These are phyloP conservation scores for Acephala macrosclerotiorum DNA, from an alignment of 2,329 filamentous ascomycete species.

Conservation along the genomic window DNA sequence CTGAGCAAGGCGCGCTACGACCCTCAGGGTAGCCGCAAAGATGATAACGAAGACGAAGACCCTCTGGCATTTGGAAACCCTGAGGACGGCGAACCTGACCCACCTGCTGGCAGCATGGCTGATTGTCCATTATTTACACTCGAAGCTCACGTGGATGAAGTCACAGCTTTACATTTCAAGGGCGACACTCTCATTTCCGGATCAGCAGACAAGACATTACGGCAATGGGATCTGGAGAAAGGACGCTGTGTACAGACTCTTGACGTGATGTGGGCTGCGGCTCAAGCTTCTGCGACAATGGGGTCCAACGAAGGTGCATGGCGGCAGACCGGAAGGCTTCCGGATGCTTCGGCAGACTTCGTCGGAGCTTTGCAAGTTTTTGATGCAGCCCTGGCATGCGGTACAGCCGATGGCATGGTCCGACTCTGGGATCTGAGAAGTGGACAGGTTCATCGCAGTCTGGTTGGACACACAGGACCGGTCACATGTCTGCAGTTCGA, in stretches of 20 bases:
- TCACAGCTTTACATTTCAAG: slow-evolving; percentile 91
- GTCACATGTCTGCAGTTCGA: slow-evolving; percentile 97
- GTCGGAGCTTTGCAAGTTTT: slow-evolving; percentile 96
- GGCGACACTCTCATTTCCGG: slow-evolving; percentile 92
- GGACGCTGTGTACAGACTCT: slow-evolving; percentile 97
- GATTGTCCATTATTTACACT: slow-evolving; percentile 91
- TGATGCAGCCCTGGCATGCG: slow-evolving; percentile 92
- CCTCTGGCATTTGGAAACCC: slow-evolving; percentile 77
- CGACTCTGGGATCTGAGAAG: slow-evolving; percentile 95
- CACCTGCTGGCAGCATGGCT: slow-evolving; percentile 80
- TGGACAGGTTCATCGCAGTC: slow-evolving; percentile 93
- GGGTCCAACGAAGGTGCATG: slow-evolving; percentile 69
- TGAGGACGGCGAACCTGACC: slow-evolving; percentile 72
- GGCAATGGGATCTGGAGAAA: slow-evolving; percentile 97
- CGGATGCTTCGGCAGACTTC: slow-evolving; percentile 81
- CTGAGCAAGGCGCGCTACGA: slow-evolving; percentile 87
- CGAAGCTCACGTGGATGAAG: slow-evolving; percentile 89
- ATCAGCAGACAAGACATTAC: slow-evolving; percentile 94
- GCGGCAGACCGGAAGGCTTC: slow-evolving; percentile 72
- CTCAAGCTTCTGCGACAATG: slow-evolving; percentile 80
- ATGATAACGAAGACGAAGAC: slow-evolving; percentile 67
- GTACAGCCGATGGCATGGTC: slow-evolving; percentile 97
- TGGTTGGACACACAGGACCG: slow-evolving; percentile 94
- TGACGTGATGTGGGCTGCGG: slow-evolving; percentile 97
- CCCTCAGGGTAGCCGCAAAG: slow-evolving; percentile 60